Percentiles rank a stretch among this genome's conserved stretches.
Conservation (phyloP, 495 filamentous ascomycete species). For the Opeltia flavorubescens region DNA sequence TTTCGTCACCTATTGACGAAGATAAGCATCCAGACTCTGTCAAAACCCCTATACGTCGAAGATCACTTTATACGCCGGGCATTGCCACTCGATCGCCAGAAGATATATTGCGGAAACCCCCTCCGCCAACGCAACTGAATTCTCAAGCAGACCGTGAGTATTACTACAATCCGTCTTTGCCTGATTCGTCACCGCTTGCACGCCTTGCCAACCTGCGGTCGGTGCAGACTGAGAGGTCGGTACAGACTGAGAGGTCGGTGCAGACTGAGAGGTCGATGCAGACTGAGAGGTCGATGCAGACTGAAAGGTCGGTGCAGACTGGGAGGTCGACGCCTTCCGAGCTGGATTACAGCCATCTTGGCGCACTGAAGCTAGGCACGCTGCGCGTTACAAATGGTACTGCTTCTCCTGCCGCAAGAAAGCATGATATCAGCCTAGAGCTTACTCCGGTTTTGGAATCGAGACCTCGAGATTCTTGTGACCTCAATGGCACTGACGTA, state of each 20-base stretch:
- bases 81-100: constrained; percentile 31
- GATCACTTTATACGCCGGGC: constrained; percentile 35
- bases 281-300: too few species aligned
- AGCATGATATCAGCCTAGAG: not conserved
- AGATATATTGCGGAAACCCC: constrained; percentile 17
- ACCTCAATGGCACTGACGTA: too few species aligned
- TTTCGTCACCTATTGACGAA: constrained; percentile 13
- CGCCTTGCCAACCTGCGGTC: constrained; percentile 9
- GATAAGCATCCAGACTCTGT: constrained; percentile 15
- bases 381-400: constrained; percentile 36
- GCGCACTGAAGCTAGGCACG: constrained; percentile 33
- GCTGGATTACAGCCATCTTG: constrained; percentile 34
- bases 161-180: constrained; percentile 12
- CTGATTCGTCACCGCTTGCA: constrained; percentile 13
- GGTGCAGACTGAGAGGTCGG: constrained; percentile 16
- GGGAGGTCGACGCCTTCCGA: constrained; percentile 27
- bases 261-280: too few species aligned
- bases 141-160: constrained; percentile 12
- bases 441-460: not conserved
- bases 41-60: constrained; percentile 30
- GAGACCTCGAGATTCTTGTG: not conserved
- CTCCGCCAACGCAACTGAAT: constrained; percentile 2
- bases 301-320: not conserved
- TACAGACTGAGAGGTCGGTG: constrained; percentile 29
- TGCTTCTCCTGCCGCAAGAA: constrained; percentile 24